Base-by-base conservation (phyloP, 768 basidiomycete species). In the Lactifluus volemus region DNA sequence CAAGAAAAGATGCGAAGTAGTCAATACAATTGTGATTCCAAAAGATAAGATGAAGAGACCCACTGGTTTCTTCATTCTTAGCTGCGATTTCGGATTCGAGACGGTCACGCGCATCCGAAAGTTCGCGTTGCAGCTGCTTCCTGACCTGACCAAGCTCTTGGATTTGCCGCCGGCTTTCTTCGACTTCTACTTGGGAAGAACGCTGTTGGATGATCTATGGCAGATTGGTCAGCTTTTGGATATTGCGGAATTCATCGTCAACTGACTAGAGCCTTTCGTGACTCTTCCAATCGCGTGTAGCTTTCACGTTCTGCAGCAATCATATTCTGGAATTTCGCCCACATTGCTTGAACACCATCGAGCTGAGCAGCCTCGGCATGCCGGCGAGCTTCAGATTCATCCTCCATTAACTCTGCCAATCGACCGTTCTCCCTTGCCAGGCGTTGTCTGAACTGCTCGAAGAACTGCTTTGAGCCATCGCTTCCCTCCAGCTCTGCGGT, bases 191-290 rank as follows among this genome's bases (percentile, higher is more conserved):
- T 59, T 85, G 84, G 30, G 80, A 73, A 6, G 79, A 78, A 25
- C 83, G 79, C 68, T 89, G 86, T 68, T 87, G 86, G 11, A 83
- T 79, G 36, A 85, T 69, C 87, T 89, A 64, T 29, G 14, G 34
- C 42, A 64, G n/a, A 19, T 15, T 6, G 32, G 64, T 62, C 49
- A 47, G 34, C 25, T 44, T 41, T 8, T 39, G 21, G 4, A 14
- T 19, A 6, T 25, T 41, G 42, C 36, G 15, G 9, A n/a, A 25
- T 25, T n/a, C 29, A 19, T 32, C 8, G 32, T 19, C 17, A 38
- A 72, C 83, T 63, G 70, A 88, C 85, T 65, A 89, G 70, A 55
- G 86, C 85, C 67, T 83, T 85, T 49, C 83, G 77, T 15, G 86
- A 87, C 64, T 86, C 87, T 65, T 88, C 87, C 14, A 87, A 72